Base-by-base conservation (phyloP, 495 filamentous ascomycete species). In the Filosporella fistucella region DNA sequence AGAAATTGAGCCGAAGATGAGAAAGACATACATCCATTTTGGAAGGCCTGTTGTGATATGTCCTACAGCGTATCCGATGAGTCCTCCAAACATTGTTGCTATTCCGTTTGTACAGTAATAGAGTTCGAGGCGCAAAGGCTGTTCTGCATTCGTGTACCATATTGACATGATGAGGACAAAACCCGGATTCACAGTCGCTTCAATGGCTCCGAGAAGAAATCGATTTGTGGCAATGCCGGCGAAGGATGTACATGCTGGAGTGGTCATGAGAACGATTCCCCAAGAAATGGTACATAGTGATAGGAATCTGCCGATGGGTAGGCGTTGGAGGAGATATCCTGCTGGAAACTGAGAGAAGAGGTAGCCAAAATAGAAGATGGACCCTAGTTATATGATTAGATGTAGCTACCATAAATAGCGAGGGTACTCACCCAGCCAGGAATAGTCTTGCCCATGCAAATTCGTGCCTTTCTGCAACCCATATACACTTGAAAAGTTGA, bases 101-200 rank as follows among this genome's bases (percentile, higher is more conserved):
- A 68, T 60, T n/a, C 63, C 69, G 43, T 70, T 69, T 24, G 62
- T 66, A 22, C 63, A 67, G 37, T 67, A 70, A 34, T 60, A 62
- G 63, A 72, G 72, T 26, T 68, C 70, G 3, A 72, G 29, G 59
- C 63, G 54, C 54, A 74, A 45, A 3, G 63, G 63, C 53, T 84
- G 80, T 60, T 85, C 81, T 47, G 58, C 47, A 47, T 74, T 75
- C 3, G 76, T 82, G 47, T 83, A 85, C 79, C 80, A 85, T 42
- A 58, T 58, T 4, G 69, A 67, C 60, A 76, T 76, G 45, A 85
- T 61, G 8, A 83, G 63, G 2, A 78, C 79, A 52, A 85, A 83
- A 1, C 77, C 81, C 1, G 80, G 80, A 39, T 77, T 78, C 1
- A 78, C 67, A 3, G 68, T 68, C 0, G 75, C 75, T 61, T 84